A percentile compares a stretch with the other conserved stretches of the same genome.
Conservation (phyloP, 2,329 filamentous ascomycete species). For the Zymoseptoria passerinii region DNA sequence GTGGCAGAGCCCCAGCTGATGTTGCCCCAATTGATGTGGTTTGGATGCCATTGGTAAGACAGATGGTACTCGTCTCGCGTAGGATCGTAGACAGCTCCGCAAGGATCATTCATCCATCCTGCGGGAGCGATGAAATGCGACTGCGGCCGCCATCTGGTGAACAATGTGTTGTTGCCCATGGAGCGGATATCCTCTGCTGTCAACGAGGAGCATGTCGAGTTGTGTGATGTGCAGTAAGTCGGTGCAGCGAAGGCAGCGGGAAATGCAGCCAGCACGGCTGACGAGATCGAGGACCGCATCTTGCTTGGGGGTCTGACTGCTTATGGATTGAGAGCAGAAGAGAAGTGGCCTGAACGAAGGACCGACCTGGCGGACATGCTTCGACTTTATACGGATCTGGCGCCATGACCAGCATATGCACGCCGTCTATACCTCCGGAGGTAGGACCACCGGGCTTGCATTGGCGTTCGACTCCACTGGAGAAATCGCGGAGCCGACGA, state of each 20-base stretch:
- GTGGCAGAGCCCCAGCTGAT: slow-evolving; percentile 47
- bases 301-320: background rate
- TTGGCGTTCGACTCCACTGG: background rate
- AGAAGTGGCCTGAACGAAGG: background rate
- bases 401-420: background rate
- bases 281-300: background rate
- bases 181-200: slow-evolving; percentile 25
- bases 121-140: slow-evolving; percentile 42
- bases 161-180: slow-evolving; percentile 42
- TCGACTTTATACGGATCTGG: background rate
- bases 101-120: slow-evolving; percentile 45
- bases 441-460: too few species aligned
- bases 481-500: background rate
- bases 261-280: background rate
- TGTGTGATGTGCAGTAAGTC: background rate
- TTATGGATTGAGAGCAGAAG: background rate
- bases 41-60: slow-evolving; percentile 46
- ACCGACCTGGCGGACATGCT: background rate
- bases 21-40: slow-evolving; percentile 42
- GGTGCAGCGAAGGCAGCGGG: background rate
- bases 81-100: slow-evolving; percentile 44
- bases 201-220: slow-evolving; percentile 17
- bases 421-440: too few species aligned
- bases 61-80: slow-evolving; percentile 43
- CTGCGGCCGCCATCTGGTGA: slow-evolving; percentile 40